phyloP scores from a whole-genome alignment of 2,329 filamentous ascomycete genomes.

The Aspergillus vadensis region DNA sequence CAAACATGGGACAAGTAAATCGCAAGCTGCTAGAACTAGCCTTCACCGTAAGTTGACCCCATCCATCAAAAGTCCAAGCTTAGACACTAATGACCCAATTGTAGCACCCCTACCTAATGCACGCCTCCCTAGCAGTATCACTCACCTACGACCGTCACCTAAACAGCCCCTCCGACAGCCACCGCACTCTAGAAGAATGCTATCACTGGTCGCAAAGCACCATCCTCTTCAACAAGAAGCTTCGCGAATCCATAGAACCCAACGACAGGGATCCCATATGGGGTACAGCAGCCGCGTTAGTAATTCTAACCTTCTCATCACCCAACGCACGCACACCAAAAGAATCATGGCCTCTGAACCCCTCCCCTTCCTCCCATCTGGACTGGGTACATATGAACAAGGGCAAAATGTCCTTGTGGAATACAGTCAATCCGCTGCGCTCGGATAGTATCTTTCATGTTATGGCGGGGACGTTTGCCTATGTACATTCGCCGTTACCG shows the following conservation, averaged over 20 bases:
- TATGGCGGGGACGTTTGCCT: constrained; percentile 35
- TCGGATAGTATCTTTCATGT: constrained; percentile 51
- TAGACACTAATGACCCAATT: neutral
- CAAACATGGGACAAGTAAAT: constrained; percentile 43
- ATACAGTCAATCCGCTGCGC: constrained; percentile 52
- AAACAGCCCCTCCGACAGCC: constrained; percentile 21
- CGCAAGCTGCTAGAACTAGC: constrained; percentile 41
- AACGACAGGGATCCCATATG: constrained; percentile 51
- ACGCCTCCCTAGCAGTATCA: constrained; percentile 49
- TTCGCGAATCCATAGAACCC: constrained; percentile 37
- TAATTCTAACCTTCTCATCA: constrained; percentile 44
- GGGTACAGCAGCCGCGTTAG: constrained; percentile 50
- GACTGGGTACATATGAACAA: constrained; percentile 61
- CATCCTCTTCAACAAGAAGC: constrained; percentile 41
- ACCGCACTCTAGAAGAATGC: constrained; percentile 42
- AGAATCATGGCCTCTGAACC: constrained; percentile 59
- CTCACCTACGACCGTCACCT: constrained; percentile 40
- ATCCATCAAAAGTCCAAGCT: too few relatives aligned
- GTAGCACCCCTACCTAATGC: constrained; percentile 51
- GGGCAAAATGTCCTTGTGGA: constrained; percentile 59
- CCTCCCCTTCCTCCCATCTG: constrained; percentile 48
- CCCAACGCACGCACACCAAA: constrained; percentile 44
- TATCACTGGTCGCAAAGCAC: constrained; percentile 50
- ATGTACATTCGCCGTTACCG: constrained; percentile 41
- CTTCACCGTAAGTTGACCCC: constrained; percentile 39